phyloP scores from a whole-genome alignment of 176 grass and related monocot species.

The Carex pumila region DNA sequence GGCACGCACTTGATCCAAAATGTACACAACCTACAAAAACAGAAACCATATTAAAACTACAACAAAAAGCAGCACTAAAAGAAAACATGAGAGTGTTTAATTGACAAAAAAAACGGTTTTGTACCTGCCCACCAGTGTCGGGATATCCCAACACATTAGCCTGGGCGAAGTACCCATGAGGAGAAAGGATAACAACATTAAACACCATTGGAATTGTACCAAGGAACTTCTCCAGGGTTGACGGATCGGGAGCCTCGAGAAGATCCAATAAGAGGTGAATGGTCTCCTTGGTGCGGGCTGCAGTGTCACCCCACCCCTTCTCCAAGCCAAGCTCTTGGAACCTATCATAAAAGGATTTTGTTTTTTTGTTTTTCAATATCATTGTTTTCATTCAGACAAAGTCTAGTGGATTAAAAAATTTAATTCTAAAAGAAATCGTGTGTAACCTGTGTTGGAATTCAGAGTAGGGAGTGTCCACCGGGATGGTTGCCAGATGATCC shows the following conservation, averaged over 20 bases:
- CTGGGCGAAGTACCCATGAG: conserved; percentile 94
- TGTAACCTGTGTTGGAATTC: conserved; percentile 86
- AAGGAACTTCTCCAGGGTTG: conserved; percentile 90
- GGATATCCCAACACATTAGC: conserved; percentile 99
- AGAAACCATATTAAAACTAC: neutral
- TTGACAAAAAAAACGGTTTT: neutral
- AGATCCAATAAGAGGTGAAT: conserved; percentile 97
- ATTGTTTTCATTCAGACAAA: too few relatives aligned
- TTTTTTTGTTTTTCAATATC: neutral
- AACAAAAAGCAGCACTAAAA: neutral
- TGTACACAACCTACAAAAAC: conserved; percentile 79
- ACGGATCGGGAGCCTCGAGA: conserved; percentile 90
- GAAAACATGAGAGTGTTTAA: neutral
- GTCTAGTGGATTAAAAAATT: neutral
- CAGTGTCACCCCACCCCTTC: conserved; percentile 95
- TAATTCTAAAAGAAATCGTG: neutral
- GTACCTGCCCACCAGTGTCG: conserved; percentile 97
- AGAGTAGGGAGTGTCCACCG: conserved; percentile 60
- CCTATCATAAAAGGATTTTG: conserved; percentile 26
- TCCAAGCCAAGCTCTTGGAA: conserved; percentile 97
- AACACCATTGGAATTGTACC: conserved; percentile 95
- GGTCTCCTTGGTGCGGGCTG: conserved; percentile 60
- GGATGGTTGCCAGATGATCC: conserved; percentile 62
- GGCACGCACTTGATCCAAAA: conserved; percentile 98
- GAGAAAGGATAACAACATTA: conserved; percentile 93